Evolutionary conservation across 352 stramenopile genomes (phyloP).

Genomic region (Globisporangium barbulae): DNA sequence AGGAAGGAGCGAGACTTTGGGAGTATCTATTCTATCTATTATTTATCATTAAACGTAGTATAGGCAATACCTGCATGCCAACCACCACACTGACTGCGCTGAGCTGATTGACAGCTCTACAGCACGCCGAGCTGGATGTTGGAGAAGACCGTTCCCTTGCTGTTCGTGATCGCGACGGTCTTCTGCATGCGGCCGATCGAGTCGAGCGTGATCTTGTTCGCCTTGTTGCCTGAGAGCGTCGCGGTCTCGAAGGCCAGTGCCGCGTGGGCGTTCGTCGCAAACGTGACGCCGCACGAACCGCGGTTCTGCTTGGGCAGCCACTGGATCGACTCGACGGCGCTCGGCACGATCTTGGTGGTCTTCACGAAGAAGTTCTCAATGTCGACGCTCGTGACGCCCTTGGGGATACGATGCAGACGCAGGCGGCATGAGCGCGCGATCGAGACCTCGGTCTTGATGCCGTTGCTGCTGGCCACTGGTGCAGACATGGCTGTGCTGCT

Average conservation of each 20-base stretch:
- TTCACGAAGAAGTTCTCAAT: conserved; percentile 73
- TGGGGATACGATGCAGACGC: conserved; percentile 71
- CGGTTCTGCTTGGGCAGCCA: conserved; percentile 62
- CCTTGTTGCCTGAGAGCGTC: conserved; percentile 28
- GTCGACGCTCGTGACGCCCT: conserved; percentile 55
- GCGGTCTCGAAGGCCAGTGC: conserved; percentile 62
- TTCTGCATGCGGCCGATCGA: conserved; percentile 71
- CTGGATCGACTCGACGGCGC: conserved; percentile 58
- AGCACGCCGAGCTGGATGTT: conserved; percentile 52
- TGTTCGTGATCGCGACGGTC: conserved; percentile 54
- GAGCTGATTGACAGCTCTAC: conserved; percentile 9
- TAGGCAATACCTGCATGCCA: not conserved
- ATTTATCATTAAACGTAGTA: conserved; percentile 14
- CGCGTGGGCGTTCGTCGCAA: conserved; percentile 60
- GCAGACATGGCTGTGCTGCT: not conserved
- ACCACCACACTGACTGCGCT: not conserved
- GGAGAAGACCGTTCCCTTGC: conserved; percentile 66
- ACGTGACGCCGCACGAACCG: conserved; percentile 72
- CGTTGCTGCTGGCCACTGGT: not conserved
- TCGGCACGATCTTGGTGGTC: conserved; percentile 58
- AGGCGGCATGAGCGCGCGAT: conserved; percentile 64
- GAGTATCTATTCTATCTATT: conserved; percentile 18
- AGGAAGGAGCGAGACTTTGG: conserved; percentile 10
- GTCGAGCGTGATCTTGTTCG: conserved; percentile 40
- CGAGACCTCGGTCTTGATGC: conserved; percentile 24